Evolutionary conservation across 2,329 filamentous ascomycete genomes (phyloP), one percentile per base, ranked within the genome.

Genomic region (Plectosphaerella sp.): DNA sequence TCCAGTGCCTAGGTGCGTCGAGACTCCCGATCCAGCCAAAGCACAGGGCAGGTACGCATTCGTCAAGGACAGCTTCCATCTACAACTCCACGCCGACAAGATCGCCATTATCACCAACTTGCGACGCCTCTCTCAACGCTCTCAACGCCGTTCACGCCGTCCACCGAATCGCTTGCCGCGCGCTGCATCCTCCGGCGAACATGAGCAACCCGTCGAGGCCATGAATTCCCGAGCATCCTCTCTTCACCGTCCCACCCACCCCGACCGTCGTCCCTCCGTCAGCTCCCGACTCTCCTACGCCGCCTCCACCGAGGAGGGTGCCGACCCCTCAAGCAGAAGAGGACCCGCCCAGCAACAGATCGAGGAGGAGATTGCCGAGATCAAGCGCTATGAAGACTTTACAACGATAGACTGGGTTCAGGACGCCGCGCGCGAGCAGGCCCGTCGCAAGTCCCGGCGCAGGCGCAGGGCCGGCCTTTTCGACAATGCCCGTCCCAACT

Each of bases 401-500:
- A 96, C 92, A 6, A 99, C 94, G 1, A 94, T 94, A 83, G 94
- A 99, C 71, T 99, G 94, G 94, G 93, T 99, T 1, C 93, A 99
- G 69, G 94, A 99, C 80, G 92, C 93, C 11, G 88, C 91, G 35
- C 87, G 92, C 58, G 94, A 97, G 68, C 90, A 96, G 67, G 76
- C 89, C 46, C 84, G 92, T 51, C 84, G 93, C 56, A 89, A 89
- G 62, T 81, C 88, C 47, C 81, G 88, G 60, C 82, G 89, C 62
- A 86, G 84, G 67, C 84, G 87, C 62, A 84, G 86, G 7, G 84
- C 82, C 3, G 85, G 87, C 41, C 84, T 89, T 55, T 88, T 89
- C 69, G 85, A 90, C 57, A 78, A 83, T 35, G 83, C 86, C 33
- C 78, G 84, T 56, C 73, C 73, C 50, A 88, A 87, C 54, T 97